Percentiles rank a stretch among this genome's conserved stretches.
Evolutionary conservation across 768 basidiomycete genomes (phyloP).

Genomic region (Kockovaella imperatae): DNA sequence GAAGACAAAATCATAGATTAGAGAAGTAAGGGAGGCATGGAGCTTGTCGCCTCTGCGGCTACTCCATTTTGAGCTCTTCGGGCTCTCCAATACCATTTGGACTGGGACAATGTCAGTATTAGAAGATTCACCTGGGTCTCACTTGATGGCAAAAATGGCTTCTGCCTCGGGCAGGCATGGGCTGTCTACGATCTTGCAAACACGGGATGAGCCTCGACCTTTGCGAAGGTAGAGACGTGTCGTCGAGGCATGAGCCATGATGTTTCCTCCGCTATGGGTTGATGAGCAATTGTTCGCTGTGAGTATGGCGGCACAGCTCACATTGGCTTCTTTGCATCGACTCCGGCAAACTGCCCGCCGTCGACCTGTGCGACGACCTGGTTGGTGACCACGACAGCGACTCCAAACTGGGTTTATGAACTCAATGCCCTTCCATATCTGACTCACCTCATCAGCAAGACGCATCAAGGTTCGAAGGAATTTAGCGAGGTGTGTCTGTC

Average conservation of each 20-base stretch:
- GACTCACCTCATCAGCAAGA: slow-evolving; percentile 83
- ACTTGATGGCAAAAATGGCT: slow-evolving; percentile 80
- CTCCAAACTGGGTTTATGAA: slow-evolving; percentile 64
- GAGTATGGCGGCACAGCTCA: slow-evolving; percentile 9
- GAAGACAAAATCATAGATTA: too few relatives aligned
- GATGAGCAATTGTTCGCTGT: slow-evolving; percentile 5
- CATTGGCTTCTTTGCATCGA: slow-evolving; percentile 94
- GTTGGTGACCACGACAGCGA: slow-evolving; percentile 94
- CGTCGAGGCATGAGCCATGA: slow-evolving; percentile 97
- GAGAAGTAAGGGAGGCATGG: background rate
- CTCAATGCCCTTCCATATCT: background rate
- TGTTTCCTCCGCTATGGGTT: slow-evolving; percentile 72
- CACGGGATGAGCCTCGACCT: slow-evolving; percentile 78
- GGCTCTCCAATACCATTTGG: slow-evolving; percentile 87
- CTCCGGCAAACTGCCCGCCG: slow-evolving; percentile 78
- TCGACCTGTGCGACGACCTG: slow-evolving; percentile 99
- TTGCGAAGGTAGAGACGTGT: slow-evolving; percentile 91
- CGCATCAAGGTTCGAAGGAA: slow-evolving; percentile 88
- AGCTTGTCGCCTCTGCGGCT: background rate
- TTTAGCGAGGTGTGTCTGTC: slow-evolving; percentile 92
- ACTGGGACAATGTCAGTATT: slow-evolving; percentile 45
- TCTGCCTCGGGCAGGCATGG: slow-evolving; percentile 96
- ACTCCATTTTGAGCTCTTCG: slow-evolving; percentile 53
- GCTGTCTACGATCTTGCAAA: slow-evolving; percentile 96
- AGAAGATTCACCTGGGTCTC: slow-evolving; percentile 4